Evolutionary conservation across 129 eudicot genomes (phyloP).

Genomic region (Helichrysum umbraculigerum): DNA sequence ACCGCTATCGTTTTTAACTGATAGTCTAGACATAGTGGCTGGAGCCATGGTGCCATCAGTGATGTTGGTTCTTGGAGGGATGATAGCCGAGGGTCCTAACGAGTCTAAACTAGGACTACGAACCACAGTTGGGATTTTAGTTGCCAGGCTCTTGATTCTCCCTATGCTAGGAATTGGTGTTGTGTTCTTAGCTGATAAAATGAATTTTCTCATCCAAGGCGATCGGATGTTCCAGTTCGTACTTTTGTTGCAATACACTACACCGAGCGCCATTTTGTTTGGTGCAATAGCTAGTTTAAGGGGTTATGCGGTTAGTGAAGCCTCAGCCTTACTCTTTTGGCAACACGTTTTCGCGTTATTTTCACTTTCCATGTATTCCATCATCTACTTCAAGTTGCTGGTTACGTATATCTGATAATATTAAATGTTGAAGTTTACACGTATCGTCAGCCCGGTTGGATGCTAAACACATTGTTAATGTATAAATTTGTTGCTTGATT

Average conservation of each 20-base stretch:
- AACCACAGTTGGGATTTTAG: conserved; percentile 68
- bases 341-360: conserved; percentile 70
- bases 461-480: not conserved
- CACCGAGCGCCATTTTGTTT: conserved; percentile 84
- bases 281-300: conserved; percentile 94
- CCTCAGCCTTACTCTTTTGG: conserved; percentile 91
- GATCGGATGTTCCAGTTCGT: conserved; percentile 79
- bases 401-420: not conserved
- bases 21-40: conserved; percentile 73
- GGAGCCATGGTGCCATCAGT: conserved; percentile 90
- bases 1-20: conserved; percentile 60
- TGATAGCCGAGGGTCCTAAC: conserved; percentile 71
- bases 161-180: conserved; percentile 75
- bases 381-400: conserved; percentile 68
- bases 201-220: conserved; percentile 51
- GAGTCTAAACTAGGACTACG: conserved; percentile 49
- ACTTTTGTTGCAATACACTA: conserved; percentile 82
- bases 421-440: too few relatives aligned
- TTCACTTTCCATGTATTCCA: conserved; percentile 62
- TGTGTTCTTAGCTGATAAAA: conserved; percentile 54
- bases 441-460: too few relatives aligned
- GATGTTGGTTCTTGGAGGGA: conserved; percentile 84
- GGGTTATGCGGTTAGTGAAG: conserved; percentile 87
- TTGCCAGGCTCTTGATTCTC: conserved; percentile 73
- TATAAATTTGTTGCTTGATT: not conserved